phyloP scores from a whole-genome alignment of 2,329 filamentous ascomycete genomes.

The Fusarium tupiense region DNA sequence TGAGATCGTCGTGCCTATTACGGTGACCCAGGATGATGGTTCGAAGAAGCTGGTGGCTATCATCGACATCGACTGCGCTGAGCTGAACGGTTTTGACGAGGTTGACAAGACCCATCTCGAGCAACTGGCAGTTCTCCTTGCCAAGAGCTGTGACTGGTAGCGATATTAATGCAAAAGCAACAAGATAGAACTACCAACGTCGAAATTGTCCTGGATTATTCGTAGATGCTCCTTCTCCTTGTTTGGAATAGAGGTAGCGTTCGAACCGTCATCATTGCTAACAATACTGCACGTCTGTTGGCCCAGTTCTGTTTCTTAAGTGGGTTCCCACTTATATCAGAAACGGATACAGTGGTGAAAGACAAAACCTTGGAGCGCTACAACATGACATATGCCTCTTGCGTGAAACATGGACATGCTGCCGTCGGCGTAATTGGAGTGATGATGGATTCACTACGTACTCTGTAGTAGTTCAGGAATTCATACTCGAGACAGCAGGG shows the following conservation, averaged over 20 bases:
- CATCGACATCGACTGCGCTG: conserved; percentile 82
- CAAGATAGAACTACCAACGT: neutral
- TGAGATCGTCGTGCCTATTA: conserved; percentile 83
- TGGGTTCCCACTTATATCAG: conserved; percentile 12
- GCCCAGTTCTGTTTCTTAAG: neutral
- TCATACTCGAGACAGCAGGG: conserved; percentile 13
- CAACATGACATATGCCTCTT: conserved; percentile 8
- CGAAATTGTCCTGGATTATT: neutral
- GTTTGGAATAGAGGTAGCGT: neutral
- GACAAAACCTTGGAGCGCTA: conserved; percentile 9
- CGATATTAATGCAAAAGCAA: neutral
- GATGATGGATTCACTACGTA: neutral
- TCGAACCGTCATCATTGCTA: conserved; percentile 4
- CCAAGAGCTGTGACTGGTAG: conserved; percentile 72
- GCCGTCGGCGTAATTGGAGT: conserved; percentile 7
- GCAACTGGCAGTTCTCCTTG: conserved; percentile 69
- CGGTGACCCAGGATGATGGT: conserved; percentile 49
- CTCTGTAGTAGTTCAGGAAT: conserved; percentile 5
- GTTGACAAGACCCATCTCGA: conserved; percentile 74
- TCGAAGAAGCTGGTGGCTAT: conserved; percentile 70
- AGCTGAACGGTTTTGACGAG: conserved; percentile 72
- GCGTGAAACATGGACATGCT: conserved; percentile 24
- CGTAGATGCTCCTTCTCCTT: neutral
- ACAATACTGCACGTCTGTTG: neutral
- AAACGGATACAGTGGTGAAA: conserved; percentile 26